A percentile compares a stretch with the other conserved stretches of the same genome.
These are phyloP conservation scores for Saxophila tyrrhenica DNA, from an alignment of 495 filamentous ascomycete species.

Conservation along the genomic window DNA sequence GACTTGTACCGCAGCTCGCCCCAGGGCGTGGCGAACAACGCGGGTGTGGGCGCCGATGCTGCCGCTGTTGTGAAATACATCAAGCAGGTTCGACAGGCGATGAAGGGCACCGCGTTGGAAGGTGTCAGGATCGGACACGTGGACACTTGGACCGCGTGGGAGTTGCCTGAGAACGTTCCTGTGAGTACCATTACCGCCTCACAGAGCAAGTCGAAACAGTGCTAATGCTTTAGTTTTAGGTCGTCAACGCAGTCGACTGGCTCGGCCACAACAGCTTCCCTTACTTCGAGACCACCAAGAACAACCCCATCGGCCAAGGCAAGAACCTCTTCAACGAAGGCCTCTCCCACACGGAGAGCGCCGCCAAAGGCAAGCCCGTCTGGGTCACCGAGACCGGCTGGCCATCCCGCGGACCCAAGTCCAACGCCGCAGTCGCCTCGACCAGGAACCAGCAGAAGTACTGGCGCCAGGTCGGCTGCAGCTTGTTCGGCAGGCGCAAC, in stretches of 20 bases:
- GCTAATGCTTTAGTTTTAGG: slow-evolving; percentile 51
- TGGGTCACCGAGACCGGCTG: slow-evolving; percentile 46
- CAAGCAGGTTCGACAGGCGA: slow-evolving; percentile 37
- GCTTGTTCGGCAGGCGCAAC: slow-evolving; percentile 17
- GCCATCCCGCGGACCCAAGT: slow-evolving; percentile 32
- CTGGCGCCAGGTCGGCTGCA: slow-evolving; percentile 27
- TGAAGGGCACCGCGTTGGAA: slow-evolving; percentile 1
- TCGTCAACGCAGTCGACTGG: slow-evolving; percentile 39
- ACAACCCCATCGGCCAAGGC: slow-evolving; percentile 35
- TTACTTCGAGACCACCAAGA: slow-evolving; percentile 38
- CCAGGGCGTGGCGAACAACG: slow-evolving; percentile 33
- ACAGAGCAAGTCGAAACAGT: too few relatives aligned
- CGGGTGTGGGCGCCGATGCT: slow-evolving; percentile 45
- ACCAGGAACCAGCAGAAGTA: slow-evolving; percentile 14
- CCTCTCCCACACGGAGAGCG: slow-evolving; percentile 28
- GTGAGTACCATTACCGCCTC: too few relatives aligned
- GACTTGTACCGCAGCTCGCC: slow-evolving; percentile 67
- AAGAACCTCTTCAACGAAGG: slow-evolving; percentile 31
- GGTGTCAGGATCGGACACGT: slow-evolving; percentile 11
- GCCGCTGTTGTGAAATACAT: slow-evolving; percentile 49
- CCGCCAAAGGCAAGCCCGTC: slow-evolving; percentile 33
- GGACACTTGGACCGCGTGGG: slow-evolving; percentile 41
- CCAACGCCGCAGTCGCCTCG: slow-evolving; percentile 19
- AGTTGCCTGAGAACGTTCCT: slow-evolving; percentile 16
- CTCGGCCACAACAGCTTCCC: slow-evolving; percentile 42